Conservation (phyloP, 176 grass and related monocot genomes). For the Triticum urartu region DNA sequence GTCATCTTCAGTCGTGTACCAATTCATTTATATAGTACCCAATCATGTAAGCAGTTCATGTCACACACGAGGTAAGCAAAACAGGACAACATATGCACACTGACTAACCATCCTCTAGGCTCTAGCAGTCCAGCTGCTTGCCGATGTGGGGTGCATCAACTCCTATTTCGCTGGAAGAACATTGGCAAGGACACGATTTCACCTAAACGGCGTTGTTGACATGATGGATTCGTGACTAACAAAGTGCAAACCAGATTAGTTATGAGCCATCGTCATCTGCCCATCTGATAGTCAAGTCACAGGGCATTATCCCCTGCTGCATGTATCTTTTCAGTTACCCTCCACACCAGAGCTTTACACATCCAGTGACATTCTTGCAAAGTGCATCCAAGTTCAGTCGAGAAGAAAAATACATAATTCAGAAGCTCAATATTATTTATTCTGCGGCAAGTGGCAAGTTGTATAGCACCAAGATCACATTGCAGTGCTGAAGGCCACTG, state of each 20-base stretch:
- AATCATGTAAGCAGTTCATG: background rate
- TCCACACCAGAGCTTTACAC: background rate
- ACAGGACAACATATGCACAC: background rate
- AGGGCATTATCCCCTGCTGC: background rate
- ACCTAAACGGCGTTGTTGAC: background rate
- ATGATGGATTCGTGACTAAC: background rate
- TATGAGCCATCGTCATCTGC: background rate
- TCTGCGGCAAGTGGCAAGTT: background rate
- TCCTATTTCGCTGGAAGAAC: too few relatives aligned
- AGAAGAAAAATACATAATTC: background rate
- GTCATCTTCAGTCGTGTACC: background rate
- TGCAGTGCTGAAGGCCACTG: background rate
- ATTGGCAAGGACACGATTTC: background rate
- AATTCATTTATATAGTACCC: background rate
- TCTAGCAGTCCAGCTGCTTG: background rate
- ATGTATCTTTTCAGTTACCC: background rate
- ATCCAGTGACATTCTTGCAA: background rate
- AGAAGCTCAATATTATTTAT: background rate
- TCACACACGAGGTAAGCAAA: background rate
- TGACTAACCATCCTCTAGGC: background rate
- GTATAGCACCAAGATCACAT: background rate
- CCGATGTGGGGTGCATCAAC: slow-evolving; percentile 3
- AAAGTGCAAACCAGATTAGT: background rate
- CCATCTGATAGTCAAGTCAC: background rate
- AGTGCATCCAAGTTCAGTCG: background rate